Base-by-base conservation (phyloP, 169 alveolate species). In the Cryptosporidium meleagridis region DNA sequence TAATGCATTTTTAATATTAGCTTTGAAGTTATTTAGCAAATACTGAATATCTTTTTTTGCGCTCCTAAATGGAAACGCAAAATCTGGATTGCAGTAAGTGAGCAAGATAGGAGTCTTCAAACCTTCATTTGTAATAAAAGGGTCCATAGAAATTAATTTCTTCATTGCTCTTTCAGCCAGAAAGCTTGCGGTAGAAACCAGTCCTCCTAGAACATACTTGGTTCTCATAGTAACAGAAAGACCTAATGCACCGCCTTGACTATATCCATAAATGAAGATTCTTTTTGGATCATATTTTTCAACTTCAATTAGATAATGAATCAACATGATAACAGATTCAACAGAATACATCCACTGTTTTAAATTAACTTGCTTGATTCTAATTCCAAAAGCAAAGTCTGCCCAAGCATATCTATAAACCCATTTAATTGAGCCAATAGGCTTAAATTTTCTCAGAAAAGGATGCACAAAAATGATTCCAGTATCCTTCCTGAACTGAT, bases 301-400 rank as follows among this genome's bases (percentile, higher is more conserved):
- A 37, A 26, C 68, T 44, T 80, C 52, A 59, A 80, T 45, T 37
- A 80, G 37, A 37, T 44, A 62, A 65, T 80, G 9, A 12, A 80
- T 80, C 23, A 80, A 48, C 44, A 39, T 59, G 8, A 80, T 35
- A 14, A 80, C 62, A 31, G 89, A 59, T 26, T 80, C 75, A 8
- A 62, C 89, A 23, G 89, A 80, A 31, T 80, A 80, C 75, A 80
- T 80, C 89, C 89, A 80, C 26, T 80, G 89, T 8, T 62, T 70
- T 14, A 48, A 26, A 33, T 80, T 80, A 31, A 80, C 75, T 31
- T 21, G 33, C 31, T 70, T 80, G 0, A 45, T 1, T 31, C 67
- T 59, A 29, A 80, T 37, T 18, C 75, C 75, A 59, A 62, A 65
- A n/a, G 80, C 75, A 65, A 80, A 80, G 31, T 80, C 89, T 18